These are phyloP conservation scores for Canariomyces notabilis DNA, from an alignment of 2,329 filamentous ascomycete genomes.

Conservation along the genomic window DNA sequence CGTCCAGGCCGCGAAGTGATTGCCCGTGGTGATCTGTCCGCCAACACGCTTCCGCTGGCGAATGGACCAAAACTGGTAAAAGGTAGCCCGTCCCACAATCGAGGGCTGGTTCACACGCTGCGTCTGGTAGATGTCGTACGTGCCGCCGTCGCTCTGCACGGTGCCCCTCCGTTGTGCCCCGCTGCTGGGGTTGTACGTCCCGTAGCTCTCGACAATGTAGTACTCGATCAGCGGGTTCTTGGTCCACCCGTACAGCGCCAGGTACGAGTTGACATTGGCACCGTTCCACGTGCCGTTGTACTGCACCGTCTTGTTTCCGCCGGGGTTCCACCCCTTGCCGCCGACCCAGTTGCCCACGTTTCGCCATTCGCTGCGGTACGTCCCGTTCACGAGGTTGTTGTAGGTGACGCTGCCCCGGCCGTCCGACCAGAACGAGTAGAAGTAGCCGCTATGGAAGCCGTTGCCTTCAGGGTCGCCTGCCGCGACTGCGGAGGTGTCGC, in stretches of 20 bases:
- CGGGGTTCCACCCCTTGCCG: slow-evolving; percentile 55
- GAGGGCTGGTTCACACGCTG: slow-evolving; percentile 36
- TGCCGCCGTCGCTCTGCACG: slow-evolving; percentile 29
- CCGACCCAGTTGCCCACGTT: slow-evolving; percentile 47
- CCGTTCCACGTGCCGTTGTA: slow-evolving; percentile 30
- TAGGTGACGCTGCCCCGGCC: slow-evolving; percentile 36
- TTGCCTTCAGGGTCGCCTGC: background rate
- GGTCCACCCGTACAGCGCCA: slow-evolving; percentile 34
- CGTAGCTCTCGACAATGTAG: slow-evolving; percentile 14
- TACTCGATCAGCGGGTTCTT: slow-evolving; percentile 26
- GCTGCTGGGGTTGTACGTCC: slow-evolving; percentile 35
- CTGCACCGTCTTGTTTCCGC: slow-evolving; percentile 28
- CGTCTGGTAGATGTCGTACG: slow-evolving; percentile 32
- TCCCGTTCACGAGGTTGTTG: slow-evolving; percentile 36
- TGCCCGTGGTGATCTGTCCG: slow-evolving; percentile 45
- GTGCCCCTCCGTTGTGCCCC: slow-evolving; percentile 29
- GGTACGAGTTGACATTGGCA: slow-evolving; percentile 32
- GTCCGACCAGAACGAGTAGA: slow-evolving; percentile 43
- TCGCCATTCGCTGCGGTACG: slow-evolving; percentile 41
- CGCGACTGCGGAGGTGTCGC: too few relatives aligned
- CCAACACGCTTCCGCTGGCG: slow-evolving; percentile 24
- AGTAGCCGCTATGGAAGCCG: slow-evolving; percentile 37
- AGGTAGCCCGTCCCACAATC: slow-evolving; percentile 42
- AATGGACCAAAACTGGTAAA: slow-evolving; percentile 47
- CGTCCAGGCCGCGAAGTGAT: slow-evolving; percentile 50